Conservation (phyloP, 2,329 filamentous ascomycete species). For the Knufia fluminis region DNA sequence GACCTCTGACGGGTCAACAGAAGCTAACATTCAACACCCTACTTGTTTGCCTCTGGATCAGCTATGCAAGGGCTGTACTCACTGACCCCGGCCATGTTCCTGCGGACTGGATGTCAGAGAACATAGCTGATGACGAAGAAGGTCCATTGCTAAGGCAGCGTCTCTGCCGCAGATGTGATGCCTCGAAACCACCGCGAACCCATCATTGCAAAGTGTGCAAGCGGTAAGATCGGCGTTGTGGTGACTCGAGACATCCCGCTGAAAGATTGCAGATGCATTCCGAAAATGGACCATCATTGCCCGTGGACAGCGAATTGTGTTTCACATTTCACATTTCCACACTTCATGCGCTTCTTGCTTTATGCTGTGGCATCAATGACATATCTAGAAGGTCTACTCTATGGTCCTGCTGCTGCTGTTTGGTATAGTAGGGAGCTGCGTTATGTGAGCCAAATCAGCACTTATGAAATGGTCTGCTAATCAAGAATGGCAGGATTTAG, state of each 20-base stretch:
- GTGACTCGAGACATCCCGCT: neutral
- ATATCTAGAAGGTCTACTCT: constrained; percentile 49
- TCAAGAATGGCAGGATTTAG: constrained; percentile 42
- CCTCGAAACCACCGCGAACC: constrained; percentile 51
- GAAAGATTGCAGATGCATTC: constrained; percentile 43
- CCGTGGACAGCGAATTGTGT: constrained; percentile 60
- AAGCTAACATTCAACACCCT: constrained; percentile 41
- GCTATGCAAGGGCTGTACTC: constrained; percentile 50
- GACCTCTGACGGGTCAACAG: constrained; percentile 42
- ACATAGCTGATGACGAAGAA: constrained; percentile 14
- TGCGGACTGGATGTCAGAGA: constrained; percentile 29
- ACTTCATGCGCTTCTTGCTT: constrained; percentile 55
- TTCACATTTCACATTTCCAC: constrained; percentile 55
- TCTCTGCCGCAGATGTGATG: constrained; percentile 56
- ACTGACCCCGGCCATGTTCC: constrained; percentile 51
- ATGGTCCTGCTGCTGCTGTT: constrained; percentile 40
- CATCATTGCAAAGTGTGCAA: constrained; percentile 58
- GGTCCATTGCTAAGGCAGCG: constrained; percentile 28
- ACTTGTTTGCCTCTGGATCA: constrained; percentile 47
- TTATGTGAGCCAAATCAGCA: constrained; percentile 31
- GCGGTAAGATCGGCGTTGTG: constrained; percentile 42
- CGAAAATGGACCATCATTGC: constrained; percentile 60
- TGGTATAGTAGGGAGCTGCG: constrained; percentile 49
- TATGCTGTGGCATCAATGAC: constrained; percentile 50
- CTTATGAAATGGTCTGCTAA: constrained; percentile 13